These are phyloP conservation scores for Hygrophila difformis DNA, from an alignment of 257 asterid genomes.

Conservation along the genomic window DNA sequence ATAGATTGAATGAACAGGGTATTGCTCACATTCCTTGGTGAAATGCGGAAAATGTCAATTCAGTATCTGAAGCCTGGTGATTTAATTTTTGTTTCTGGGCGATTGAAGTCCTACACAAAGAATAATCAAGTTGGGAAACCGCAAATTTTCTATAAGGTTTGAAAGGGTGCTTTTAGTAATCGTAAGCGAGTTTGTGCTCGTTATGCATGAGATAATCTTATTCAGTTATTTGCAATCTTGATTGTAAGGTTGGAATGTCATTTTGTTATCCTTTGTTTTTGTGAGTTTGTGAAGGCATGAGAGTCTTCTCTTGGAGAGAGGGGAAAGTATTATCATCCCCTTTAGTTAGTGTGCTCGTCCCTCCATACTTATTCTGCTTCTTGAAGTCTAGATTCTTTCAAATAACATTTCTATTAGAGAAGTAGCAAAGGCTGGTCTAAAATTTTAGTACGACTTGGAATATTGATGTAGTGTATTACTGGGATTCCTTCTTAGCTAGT, in stretches of 20 bases:
- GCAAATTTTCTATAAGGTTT: constrained; percentile 28
- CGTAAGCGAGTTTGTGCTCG: too few relatives aligned
- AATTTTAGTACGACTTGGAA: background rate
- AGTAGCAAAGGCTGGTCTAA: background rate
- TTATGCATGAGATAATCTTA: background rate
- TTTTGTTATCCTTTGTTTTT: background rate
- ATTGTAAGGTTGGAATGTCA: background rate
- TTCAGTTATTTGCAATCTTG: background rate
- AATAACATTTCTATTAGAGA: background rate
- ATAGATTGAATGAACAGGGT: constrained; percentile 25
- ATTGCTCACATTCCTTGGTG: constrained; percentile 48
- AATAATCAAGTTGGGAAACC: constrained; percentile 22
- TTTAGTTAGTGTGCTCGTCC: too few relatives aligned
- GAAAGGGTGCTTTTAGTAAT: too few relatives aligned
- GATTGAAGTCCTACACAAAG: constrained; percentile 34
- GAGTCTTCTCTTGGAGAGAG: too few relatives aligned
- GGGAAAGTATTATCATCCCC: too few relatives aligned
- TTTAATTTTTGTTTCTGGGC: constrained; percentile 56
- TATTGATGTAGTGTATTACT: background rate
- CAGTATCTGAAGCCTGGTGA: constrained; percentile 54
- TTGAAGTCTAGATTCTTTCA: too few relatives aligned
- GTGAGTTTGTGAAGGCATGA: too few relatives aligned
- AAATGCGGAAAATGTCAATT: constrained; percentile 41
- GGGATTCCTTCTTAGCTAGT: background rate
- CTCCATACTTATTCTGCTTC: too few relatives aligned